Evolutionary conservation across 768 basidiomycete genomes (phyloP).

Genomic region (Wakefieldia striispora): DNA sequence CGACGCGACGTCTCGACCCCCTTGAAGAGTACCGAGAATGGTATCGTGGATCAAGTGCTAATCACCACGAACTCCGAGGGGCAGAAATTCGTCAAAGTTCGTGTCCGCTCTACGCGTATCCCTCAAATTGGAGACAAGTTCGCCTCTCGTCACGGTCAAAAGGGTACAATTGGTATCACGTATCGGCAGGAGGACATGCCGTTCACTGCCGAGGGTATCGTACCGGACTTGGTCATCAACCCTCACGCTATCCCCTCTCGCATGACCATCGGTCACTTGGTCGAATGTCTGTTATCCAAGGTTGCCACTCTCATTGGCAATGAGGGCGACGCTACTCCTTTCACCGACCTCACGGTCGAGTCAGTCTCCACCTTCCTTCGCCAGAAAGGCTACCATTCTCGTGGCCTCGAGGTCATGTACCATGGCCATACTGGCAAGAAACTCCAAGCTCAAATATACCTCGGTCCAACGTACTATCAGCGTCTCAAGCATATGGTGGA

Average conservation of each 20-base stretch:
- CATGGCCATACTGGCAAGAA: slow-evolving; percentile 99
- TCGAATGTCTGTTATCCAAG: slow-evolving; percentile 96
- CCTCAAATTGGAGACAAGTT: slow-evolving; percentile 99
- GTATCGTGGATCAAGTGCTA: slow-evolving; percentile 96
- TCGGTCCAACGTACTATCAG: slow-evolving; percentile 99
- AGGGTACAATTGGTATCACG: slow-evolving; percentile 99
- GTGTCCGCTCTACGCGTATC: slow-evolving; percentile 91
- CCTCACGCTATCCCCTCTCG: slow-evolving; percentile 99
- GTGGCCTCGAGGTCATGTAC: slow-evolving; percentile 97
- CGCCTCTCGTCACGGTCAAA: slow-evolving; percentile 98
- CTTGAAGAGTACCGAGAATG: slow-evolving; percentile 96
- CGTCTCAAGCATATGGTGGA: slow-evolving; percentile 99
- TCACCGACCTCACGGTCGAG: slow-evolving; percentile 97
- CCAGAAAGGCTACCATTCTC: slow-evolving; percentile 91
- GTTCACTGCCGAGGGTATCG: slow-evolving; percentile 95
- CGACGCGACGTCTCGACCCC: slow-evolving; percentile 97
- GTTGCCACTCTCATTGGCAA: slow-evolving; percentile 94
- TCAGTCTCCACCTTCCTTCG: slow-evolving; percentile 91
- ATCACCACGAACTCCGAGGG: slow-evolving; percentile 96
- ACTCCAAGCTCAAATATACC: slow-evolving; percentile 95
- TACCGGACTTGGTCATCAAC: slow-evolving; percentile 97
- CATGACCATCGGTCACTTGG: slow-evolving; percentile 99
- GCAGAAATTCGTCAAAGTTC: slow-evolving; percentile 97
- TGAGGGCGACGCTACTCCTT: slow-evolving; percentile 98
- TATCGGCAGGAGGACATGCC: slow-evolving; percentile 99